phyloP scores from a whole-genome alignment of 345 rosid genomes.

The Arabis alpina region DNA sequence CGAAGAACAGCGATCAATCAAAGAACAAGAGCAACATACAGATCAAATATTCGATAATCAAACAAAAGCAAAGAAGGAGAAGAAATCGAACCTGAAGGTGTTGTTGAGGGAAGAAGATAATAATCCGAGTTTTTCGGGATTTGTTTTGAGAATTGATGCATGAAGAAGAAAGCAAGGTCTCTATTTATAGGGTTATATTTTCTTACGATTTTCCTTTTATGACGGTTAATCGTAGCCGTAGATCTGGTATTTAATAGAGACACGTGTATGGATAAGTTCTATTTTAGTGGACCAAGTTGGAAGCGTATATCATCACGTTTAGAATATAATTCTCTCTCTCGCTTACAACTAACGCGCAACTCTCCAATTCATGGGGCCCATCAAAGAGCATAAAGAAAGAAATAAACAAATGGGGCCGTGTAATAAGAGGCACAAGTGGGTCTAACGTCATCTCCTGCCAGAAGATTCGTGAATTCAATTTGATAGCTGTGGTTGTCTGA shows the following conservation, averaged over 20 bases:
- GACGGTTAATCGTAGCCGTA: slow-evolving; percentile 39
- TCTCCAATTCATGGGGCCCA: slow-evolving; percentile 20
- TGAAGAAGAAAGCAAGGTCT: background rate
- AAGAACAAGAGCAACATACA: background rate
- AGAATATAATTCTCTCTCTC: slow-evolving; percentile 8
- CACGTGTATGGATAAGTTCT: slow-evolving; percentile 36
- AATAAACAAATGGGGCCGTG: background rate
- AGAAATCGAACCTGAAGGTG: slow-evolving; percentile 35
- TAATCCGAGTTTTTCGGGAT: background rate
- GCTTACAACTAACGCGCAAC: slow-evolving; percentile 39
- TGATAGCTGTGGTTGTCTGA: background rate
- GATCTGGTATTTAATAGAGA: background rate
- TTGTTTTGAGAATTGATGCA: slow-evolving; percentile 18
- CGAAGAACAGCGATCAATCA: background rate
- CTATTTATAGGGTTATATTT: slow-evolving; percentile 25
- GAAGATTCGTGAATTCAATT: slow-evolving; percentile 28
- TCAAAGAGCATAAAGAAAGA: background rate
- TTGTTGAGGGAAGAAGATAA: background rate
- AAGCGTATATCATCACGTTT: slow-evolving; percentile 5
- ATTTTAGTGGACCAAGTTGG: background rate
- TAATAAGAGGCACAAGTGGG: slow-evolving; percentile 32
- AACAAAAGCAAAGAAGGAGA: background rate
- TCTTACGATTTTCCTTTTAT: slow-evolving; percentile 10
- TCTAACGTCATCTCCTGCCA: slow-evolving; percentile 10
- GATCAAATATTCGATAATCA: background rate